Evolutionary conservation across 305 asterid genomes (phyloP), one percentile per base, ranked within the genome.

Genomic region (Fraxinus platypoda): DNA sequence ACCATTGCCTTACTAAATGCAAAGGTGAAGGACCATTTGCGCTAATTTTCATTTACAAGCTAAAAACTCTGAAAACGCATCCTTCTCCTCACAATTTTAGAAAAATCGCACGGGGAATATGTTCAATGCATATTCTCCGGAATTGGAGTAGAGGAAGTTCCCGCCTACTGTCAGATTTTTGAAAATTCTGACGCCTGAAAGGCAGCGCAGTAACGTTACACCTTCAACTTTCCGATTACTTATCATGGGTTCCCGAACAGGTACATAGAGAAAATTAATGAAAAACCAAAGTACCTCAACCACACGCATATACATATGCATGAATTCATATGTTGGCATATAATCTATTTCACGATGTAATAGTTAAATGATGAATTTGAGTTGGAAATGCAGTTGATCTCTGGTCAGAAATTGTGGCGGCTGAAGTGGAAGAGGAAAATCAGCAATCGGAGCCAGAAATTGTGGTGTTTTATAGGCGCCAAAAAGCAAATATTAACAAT

Each of bases 361-460:
- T 64, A 64, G 5, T 23, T 64, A 66, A 70, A 31, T 70, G 43
- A 30, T 17, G 75, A 13, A 13, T 70, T 43, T 25, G 76, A 80
- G 79, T 25, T 75, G 80, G 83, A 84, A 79, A 54, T 37, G 83
- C 91, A 87, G 95, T 35, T 81, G 91, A 91, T 84, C 84, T 89
- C 31, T 94, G 97, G 98, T 87, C 87, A 49, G 87, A 89, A 75
- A 82, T 92, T 62, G n/a, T 91, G 35, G 89, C 81, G 31, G 33
- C 80, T 33, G 90, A 88, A 78, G 88, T 87, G 70, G 85, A 85
- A 13, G 84, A 78, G 81, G 80, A 80, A 21, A 52, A 34, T 72
- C 83, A 76, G 34, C 84, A 21, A 19, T 31, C 81, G 7, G 93
- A 88, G 81, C 91, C 92, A 3, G 86, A 90, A 74, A 84, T 91